phyloP scores from a whole-genome alignment of 2,329 filamentous ascomycete genomes.

The Epichloe aotearoae region DNA sequence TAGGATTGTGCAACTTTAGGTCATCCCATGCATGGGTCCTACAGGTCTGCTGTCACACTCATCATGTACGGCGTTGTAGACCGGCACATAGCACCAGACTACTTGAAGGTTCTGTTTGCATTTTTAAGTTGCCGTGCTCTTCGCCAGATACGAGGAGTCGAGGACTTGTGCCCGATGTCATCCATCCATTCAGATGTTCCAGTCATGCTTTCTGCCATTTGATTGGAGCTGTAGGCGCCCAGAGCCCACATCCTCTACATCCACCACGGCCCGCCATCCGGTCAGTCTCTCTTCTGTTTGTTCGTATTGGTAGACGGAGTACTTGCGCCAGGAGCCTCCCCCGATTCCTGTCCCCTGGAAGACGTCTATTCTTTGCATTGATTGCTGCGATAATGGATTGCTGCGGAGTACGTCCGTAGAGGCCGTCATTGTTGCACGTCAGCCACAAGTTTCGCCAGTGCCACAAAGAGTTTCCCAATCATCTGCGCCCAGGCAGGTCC shows the following conservation, averaged over 20 bases:
- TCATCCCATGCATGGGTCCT: not conserved
- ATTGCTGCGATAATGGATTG: too few relatives aligned
- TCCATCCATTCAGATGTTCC: not conserved
- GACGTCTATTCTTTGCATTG: too few relatives aligned
- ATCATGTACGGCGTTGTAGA: not conserved
- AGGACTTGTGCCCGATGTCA: not conserved
- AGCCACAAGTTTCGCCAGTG: too few relatives aligned
- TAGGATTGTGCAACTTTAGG: conserved; percentile 1
- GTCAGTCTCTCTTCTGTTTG: not conserved
- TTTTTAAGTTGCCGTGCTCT: not conserved
- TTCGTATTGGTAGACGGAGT: too few relatives aligned
- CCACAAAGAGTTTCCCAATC: too few relatives aligned
- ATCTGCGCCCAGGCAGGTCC: too few relatives aligned
- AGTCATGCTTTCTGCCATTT: conserved; percentile 3
- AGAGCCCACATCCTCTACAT: conserved; percentile 10
- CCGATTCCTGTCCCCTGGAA: too few relatives aligned
- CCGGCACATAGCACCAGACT: not conserved
- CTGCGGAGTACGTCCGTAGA: too few relatives aligned
- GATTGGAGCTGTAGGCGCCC: conserved; percentile 25
- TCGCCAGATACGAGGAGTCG: too few relatives aligned
- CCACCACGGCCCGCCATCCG: conserved; percentile 3
- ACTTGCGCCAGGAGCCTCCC: too few relatives aligned
- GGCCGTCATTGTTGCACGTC: too few relatives aligned
- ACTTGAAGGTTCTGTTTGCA: not conserved
- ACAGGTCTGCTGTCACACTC: not conserved